Percentiles rank a stretch among this genome's conserved stretches.
Evolutionary conservation across 2,329 filamentous ascomycete species (phyloP).

Genomic region (Colletotrichum nymphaeae): DNA sequence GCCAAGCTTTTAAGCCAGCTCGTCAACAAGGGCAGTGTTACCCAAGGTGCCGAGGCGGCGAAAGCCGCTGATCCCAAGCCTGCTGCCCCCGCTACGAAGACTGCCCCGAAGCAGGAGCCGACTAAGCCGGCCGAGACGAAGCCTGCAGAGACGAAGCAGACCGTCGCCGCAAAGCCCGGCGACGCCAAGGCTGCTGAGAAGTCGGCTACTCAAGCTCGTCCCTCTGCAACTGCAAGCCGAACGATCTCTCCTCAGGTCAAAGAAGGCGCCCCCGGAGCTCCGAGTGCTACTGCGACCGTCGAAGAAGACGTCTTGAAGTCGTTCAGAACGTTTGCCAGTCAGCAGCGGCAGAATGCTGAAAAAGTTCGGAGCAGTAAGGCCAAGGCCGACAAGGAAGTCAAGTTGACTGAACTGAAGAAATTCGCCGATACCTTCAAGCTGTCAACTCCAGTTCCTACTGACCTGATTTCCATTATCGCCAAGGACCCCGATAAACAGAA

Average conservation of each 20-base stretch:
- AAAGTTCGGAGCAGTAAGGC: slow-evolving; percentile 68
- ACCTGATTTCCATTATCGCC: slow-evolving; percentile 93
- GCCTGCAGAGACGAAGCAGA: slow-evolving; percentile 20
- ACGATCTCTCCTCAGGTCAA: slow-evolving; percentile 54
- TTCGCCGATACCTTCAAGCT: slow-evolving; percentile 96
- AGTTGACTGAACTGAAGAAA: slow-evolving; percentile 93
- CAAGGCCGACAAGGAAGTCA: slow-evolving; percentile 86
- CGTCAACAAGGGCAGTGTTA: slow-evolving; percentile 13
- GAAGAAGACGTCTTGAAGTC: slow-evolving; percentile 71
- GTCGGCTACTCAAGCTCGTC: slow-evolving; percentile 42
- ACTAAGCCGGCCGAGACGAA: slow-evolving; percentile 11
- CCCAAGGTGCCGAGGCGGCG: slow-evolving; percentile 10
- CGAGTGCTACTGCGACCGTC: slow-evolving; percentile 70
- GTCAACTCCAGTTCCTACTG: slow-evolving; percentile 88
- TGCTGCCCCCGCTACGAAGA: slow-evolving; percentile 3
- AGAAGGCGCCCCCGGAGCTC: slow-evolving; percentile 53
- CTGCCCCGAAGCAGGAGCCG: slow-evolving; percentile 25
- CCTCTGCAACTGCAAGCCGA: slow-evolving; percentile 53
- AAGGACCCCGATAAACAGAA: slow-evolving; percentile 97
- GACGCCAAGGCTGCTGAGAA: slow-evolving; percentile 31
- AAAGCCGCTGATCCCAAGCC: slow-evolving; percentile 24
- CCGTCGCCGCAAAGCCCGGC: slow-evolving; percentile 1
- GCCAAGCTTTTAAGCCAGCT: slow-evolving; percentile 27
- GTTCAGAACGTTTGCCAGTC: slow-evolving; percentile 73
- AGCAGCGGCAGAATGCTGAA: slow-evolving; percentile 66